Base-by-base conservation (phyloP, 2,329 filamentous ascomycete genomes). In the Claviceps maximensis region DNA sequence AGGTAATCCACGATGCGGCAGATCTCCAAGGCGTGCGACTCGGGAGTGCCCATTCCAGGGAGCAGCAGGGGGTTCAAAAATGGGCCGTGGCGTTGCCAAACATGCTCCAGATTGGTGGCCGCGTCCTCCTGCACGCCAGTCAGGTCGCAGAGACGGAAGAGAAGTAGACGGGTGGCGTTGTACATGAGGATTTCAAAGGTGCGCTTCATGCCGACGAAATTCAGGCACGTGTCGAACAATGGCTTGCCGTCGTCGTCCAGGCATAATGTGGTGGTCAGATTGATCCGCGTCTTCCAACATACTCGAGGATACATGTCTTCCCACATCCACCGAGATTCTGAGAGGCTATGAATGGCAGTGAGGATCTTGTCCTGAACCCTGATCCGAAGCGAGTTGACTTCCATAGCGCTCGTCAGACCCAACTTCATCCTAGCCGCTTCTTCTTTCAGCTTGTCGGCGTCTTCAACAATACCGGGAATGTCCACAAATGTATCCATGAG, bases 401-500 rank as follows among this genome's bases (percentile, higher is more conserved):
- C 45, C 13, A 33, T 49, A 4, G 42, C 25, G n/a, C 19, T 42
- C n/a, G 47, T 33, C 10, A 29, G 6, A 2, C 49, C 53, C 21
- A 40, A 6, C 13, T 41, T 29, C 49, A 54, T 46, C 44, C 25
- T 54, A 10, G 47, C 53, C 17, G 42, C 10, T 38, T 48, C 50
- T n/a, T 52, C 50, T 45, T 52, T 47, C 6, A 53, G 47, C 17
- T 25, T 42, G 33, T 53, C 47, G 4, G 41, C 36, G 19, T 50
- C 52, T 42, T 53, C 52, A n/a, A 53, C 42, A 27, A 53, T 53
- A 31, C 52, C 56, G 5, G 52, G 52, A 40, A 56, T 47, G 29
- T 52, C 47, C 17, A 53, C 55, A 25, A 57, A 57, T 12, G 53
- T 47, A 15, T 57, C 56, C 38, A 56, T 55, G 10, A 56, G 40